Base-by-base conservation (phyloP, 495 filamentous ascomycete species). In the Aspergillus incahuasiensis region DNA sequence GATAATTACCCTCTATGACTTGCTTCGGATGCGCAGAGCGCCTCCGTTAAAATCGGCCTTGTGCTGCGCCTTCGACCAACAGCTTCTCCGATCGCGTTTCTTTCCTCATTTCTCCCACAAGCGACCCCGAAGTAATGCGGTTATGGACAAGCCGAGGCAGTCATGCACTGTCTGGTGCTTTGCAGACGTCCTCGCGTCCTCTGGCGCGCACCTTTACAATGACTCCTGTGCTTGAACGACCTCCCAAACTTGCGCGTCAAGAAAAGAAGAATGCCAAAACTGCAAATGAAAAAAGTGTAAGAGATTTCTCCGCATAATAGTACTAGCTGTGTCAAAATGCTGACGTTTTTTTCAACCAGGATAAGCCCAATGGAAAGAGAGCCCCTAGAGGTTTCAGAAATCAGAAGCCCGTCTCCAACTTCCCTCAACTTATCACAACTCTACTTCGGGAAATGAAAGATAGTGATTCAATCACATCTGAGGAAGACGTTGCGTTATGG, bases 61-160 rank as follows among this genome's bases (percentile, higher is more conserved):
- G n/a, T 48, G 48, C 48, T 39, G 46, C 25, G 30, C 30, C 8
- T 15, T 22, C 16, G n/a, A 25, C 34, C 20, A 11, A 40, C 38
- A 42, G 24, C 21, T 42, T 43, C 32, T 2, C 21, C 8, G 19
- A 39, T 40, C 18, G 25, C 32, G 13, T 21, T 16, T 2, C 2
- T 40, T 16, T 50, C n/a, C 6, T 24, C 32, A 11, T 35, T 24
- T 9, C 43, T 41, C 24, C 16, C 46, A 32, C 38, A 62, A 66
- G 46, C 28, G 11, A 8, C n/a, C 16, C 25, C 24, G 19, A 16
- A 50, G 46, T 50, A 58, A 77, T 75, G 74, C 71, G 68, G 68
- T 48, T 58, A 75, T 75, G 74, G 72, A 60, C 61, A 22, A 60
- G 55, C 57, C 58, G 57, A 64, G 62, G 64, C 68, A 70, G 67